Evolutionary conservation across 78 protist genomes (phyloP), one percentile per base, ranked within the genome.

Genomic region (Chrysochromulina parva): DNA sequence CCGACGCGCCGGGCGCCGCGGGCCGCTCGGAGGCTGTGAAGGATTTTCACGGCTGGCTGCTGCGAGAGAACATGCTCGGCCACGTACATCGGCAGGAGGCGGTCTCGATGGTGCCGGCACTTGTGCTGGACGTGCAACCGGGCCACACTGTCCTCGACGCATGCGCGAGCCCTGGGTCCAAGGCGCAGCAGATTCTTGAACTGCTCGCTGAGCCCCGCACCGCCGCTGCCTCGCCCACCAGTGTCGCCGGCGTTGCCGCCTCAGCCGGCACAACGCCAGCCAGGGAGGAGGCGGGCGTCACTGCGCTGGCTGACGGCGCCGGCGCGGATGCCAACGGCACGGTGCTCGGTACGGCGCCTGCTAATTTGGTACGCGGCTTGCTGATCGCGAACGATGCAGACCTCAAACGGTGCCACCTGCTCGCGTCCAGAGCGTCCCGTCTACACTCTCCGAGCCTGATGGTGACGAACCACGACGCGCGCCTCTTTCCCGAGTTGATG

Each of bases 101-200:
- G 3, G 95, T 88, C 2, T 87, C 92, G n/a, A 94, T 94, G 95
- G 82, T 89, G n/a, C 92, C 92, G 50, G 71, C 85, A 2, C n/a
- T 74, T 17, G 26, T 89, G 19, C 86, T 91, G 3, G 84, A 91
- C 38, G 88, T 91, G 52, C 28, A 24, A 1, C 78, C 62, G 4
- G 94, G 94, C 2, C 57, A 54, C 60, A 6, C 54, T 19, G 92
- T 94, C n/a, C 60, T 94, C 28, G 95, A 94, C 38, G 58, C 91
- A 92, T 94, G 95, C 90, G 95, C 95, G 17, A 88, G 91, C 47
- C 95, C 95, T 19, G 96, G 96, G 10, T 92, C 94, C 24, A 94
- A 94, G 90, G 6, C 96, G n/a, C 22, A 28, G 62, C 96, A 94
- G 66, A 13, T 92, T 9, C 76, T 94, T 20, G 93, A 88, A 53